A percentile compares a stretch with the other conserved stretches of the same genome.
Evolutionary conservation across 2,329 filamentous ascomycete species (phyloP).

Genomic region (Teratosphaeria destructans): DNA sequence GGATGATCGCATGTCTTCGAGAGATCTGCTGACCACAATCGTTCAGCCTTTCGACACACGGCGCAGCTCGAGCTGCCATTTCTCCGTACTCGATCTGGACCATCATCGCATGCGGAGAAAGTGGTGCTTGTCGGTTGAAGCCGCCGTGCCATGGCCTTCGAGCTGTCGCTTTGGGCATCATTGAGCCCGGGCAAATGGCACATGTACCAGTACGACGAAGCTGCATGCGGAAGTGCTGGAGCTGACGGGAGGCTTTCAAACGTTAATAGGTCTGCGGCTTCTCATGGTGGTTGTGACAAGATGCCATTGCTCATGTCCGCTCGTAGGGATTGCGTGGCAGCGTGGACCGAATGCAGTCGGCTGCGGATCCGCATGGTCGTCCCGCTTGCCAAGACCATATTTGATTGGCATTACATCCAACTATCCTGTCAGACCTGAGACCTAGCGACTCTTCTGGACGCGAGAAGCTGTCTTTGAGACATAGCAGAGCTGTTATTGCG

Average conservation of each 20-base stretch:
- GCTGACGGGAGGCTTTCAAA: not conserved
- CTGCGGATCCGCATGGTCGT: not conserved
- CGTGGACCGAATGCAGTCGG: not conserved
- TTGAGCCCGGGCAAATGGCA: not conserved
- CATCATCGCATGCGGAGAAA: not conserved
- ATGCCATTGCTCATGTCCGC: not conserved
- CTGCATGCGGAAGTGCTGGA: not conserved
- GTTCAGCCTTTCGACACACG: not conserved
- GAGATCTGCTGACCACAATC: not conserved
- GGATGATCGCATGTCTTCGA: not conserved
- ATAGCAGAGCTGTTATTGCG: not conserved
- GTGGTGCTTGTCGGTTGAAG: not conserved
- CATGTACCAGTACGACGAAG: not conserved
- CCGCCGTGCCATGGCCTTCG: not conserved
- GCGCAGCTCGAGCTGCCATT: not conserved
- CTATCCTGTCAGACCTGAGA: not conserved
- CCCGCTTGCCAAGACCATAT: not conserved
- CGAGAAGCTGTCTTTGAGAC: not conserved
- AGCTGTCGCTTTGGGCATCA: not conserved
- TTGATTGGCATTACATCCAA: not conserved
- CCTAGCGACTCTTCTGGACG: not conserved
- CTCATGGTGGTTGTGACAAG: not conserved
- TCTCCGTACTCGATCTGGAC: not conserved
- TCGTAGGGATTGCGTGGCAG: not conserved
- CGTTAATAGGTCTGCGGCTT: not conserved